These are phyloP conservation scores for Alternaria longipes DNA, from an alignment of 2,329 filamentous ascomycete genomes.

Conservation along the genomic window DNA sequence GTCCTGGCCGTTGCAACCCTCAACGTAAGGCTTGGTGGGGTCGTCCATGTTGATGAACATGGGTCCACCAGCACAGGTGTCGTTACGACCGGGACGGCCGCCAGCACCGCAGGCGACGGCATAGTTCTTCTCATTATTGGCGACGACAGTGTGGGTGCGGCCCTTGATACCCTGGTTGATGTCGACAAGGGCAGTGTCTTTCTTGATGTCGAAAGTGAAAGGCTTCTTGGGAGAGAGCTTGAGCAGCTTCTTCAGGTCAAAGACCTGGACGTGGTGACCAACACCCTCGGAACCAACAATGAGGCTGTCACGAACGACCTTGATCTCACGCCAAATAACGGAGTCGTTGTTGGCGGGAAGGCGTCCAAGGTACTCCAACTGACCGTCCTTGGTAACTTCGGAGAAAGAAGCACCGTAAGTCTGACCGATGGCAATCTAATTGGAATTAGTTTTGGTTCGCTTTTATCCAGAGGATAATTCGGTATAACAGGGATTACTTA, in stretches of 20 bases:
- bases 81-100: slow-evolving; percentile 41
- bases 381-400: slow-evolving; percentile 60
- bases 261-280: slow-evolving; percentile 67
- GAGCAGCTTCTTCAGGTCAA: slow-evolving; percentile 62
- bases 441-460: background rate
- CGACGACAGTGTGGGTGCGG: slow-evolving; percentile 49
- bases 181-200: slow-evolving; percentile 43
- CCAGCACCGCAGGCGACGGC: slow-evolving; percentile 47
- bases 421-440: slow-evolving; percentile 60
- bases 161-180: slow-evolving; percentile 39
- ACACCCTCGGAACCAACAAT: slow-evolving; percentile 52
- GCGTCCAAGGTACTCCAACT: slow-evolving; percentile 63
- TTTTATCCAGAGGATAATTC: background rate
- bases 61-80: slow-evolving; percentile 60
- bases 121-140: slow-evolving; percentile 48
- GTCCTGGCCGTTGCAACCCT: slow-evolving; percentile 64
- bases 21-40: slow-evolving; percentile 54
- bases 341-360: slow-evolving; percentile 58
- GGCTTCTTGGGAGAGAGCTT: slow-evolving; percentile 45
- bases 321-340: slow-evolving; percentile 64
- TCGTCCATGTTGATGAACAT: slow-evolving; percentile 68
- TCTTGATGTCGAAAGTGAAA: slow-evolving; percentile 39
- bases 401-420: slow-evolving; percentile 65
- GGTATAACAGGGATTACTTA: background rate
- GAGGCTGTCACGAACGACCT: slow-evolving; percentile 52